These are phyloP conservation scores for Jatropha podagrica DNA, from an alignment of 441 rosid species.

Conservation along the genomic window DNA sequence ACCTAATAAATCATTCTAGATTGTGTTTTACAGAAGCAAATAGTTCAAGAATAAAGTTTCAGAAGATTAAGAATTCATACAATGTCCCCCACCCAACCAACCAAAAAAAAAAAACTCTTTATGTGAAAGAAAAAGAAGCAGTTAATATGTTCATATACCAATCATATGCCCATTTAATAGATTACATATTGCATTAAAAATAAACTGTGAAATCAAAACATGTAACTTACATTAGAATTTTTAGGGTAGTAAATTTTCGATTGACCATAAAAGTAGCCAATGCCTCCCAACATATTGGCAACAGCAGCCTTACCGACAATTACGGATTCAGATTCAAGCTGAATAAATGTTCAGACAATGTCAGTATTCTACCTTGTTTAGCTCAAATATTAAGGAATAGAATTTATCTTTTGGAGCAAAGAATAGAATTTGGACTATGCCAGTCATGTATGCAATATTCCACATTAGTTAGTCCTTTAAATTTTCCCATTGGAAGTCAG, in stretches of 20 bases:
- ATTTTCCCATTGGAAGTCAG: not conserved
- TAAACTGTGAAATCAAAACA: constrained; percentile 18
- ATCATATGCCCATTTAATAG: constrained; percentile 2
- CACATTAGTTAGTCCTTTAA: not conserved
- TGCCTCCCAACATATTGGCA: constrained; percentile 92
- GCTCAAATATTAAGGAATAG: not conserved
- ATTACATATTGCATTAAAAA: constrained; percentile 6
- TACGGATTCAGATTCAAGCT: constrained; percentile 71
- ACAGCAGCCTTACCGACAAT: constrained; percentile 85
- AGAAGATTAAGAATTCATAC: not conserved
- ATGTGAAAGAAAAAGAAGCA: not conserved
- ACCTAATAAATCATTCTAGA: not conserved
- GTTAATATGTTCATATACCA: constrained; percentile 2
- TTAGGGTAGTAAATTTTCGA: constrained; percentile 68
- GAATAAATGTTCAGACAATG: constrained; percentile 31
- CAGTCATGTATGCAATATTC: not conserved
- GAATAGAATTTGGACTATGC: not conserved
- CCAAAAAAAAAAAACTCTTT: no score
- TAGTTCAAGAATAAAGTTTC: not conserved
- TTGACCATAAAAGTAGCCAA: constrained; percentile 95
- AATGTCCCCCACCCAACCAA: no score
- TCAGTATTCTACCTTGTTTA: constrained; percentile 13
- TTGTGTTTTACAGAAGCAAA: constrained; percentile 4
- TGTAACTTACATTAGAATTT: constrained; percentile 60
- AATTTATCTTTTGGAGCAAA: not conserved